Conservation (phyloP, 2,329 filamentous ascomycete genomes). For the Monilinia fructigena region DNA sequence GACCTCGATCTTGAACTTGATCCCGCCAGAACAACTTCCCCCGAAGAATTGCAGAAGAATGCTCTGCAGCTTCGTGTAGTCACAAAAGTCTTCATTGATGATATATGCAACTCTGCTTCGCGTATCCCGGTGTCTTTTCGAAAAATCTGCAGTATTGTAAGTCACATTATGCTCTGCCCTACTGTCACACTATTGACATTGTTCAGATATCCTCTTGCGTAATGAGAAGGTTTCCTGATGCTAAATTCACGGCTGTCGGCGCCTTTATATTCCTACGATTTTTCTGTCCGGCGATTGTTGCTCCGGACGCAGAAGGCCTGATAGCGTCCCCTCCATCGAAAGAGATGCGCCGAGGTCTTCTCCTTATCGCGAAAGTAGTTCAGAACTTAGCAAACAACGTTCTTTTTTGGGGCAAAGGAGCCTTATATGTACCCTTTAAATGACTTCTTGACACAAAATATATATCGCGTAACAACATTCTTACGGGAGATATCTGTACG, state of each 20-base stretch:
- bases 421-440: conserved; percentile 72
- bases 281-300: conserved; percentile 71
- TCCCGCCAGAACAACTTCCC: conserved; percentile 57
- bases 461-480: conserved; percentile 66
- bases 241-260: conserved; percentile 70
- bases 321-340: conserved; percentile 61
- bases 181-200: conserved; percentile 1
- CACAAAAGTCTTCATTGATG: conserved; percentile 69
- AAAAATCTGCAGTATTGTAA: conserved; percentile 65
- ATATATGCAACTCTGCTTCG: conserved; percentile 62
- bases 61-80: conserved; percentile 64
- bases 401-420: conserved; percentile 67
- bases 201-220: conserved; percentile 61
- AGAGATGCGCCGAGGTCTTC: conserved; percentile 65
- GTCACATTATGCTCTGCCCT: conserved; percentile 35
- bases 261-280: conserved; percentile 71
- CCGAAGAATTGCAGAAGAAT: conserved; percentile 65
- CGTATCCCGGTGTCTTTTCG: conserved; percentile 63
- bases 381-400: conserved; percentile 73
- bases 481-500: conserved; percentile 65
- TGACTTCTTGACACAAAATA: conserved; percentile 66
- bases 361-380: conserved; percentile 69
- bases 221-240: conserved; percentile 62
- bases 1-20: conserved; percentile 68
- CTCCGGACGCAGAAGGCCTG: conserved; percentile 66